Evolutionary conservation across 1,139 yeast species (phyloP).

Genomic region (Magnusiomyces suaveolens): DNA sequence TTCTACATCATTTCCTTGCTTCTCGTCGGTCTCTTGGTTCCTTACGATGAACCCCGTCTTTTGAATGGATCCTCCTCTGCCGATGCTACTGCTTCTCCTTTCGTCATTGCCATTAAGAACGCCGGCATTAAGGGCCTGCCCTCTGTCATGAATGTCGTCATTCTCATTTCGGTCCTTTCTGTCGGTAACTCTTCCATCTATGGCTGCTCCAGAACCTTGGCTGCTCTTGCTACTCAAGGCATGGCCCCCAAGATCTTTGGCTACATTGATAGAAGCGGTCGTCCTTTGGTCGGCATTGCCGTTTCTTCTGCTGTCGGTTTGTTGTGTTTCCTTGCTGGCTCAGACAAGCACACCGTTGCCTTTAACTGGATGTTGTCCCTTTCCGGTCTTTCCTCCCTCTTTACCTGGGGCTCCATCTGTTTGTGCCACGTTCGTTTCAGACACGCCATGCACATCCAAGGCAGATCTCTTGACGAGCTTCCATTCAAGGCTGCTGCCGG

Average conservation of each 20-base stretch:
- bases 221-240: constrained; percentile 73
- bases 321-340: constrained; percentile 58
- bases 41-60: constrained; percentile 45
- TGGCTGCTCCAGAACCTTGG: constrained; percentile 73
- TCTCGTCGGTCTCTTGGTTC: constrained; percentile 56
- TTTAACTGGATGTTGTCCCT: constrained; percentile 74
- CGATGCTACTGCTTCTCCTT: constrained; percentile 60
- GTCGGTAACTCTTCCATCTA: constrained; percentile 71
- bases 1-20: constrained; percentile 54
- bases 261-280: constrained; percentile 65
- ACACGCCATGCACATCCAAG: constrained; percentile 57
- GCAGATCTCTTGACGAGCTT: constrained; percentile 54
- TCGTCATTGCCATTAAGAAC: constrained; percentile 54
- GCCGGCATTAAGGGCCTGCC: constrained; percentile 56
- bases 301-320: constrained; percentile 53
- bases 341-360: constrained; percentile 58
- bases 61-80: constrained; percentile 36
- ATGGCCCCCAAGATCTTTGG: constrained; percentile 65
- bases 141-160: constrained; percentile 63
- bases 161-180: constrained; percentile 58
- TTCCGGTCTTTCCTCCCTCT: constrained; percentile 70
- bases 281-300: constrained; percentile 62
- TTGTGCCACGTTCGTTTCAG: constrained; percentile 72
- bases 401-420: constrained; percentile 74
- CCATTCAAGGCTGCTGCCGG: constrained; percentile 67